Evolutionary conservation across 148 eudicot species (phyloP), one percentile per base, ranked within the genome.

Genomic region (Limonium bicolor): DNA sequence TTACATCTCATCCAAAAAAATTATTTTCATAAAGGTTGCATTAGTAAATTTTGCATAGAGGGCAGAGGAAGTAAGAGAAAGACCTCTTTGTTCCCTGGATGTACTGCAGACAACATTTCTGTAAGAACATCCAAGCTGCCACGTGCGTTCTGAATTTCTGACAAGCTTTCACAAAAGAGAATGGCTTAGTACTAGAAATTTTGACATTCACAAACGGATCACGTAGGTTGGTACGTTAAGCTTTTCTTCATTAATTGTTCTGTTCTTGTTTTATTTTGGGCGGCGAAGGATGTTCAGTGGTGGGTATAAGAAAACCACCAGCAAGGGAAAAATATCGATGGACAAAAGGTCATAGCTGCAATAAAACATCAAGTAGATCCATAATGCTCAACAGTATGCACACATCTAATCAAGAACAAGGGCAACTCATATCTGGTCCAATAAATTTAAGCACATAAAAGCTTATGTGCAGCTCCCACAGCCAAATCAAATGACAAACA

Each of bases 51-150:
- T n/a, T n/a, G n/a, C n/a, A n/a, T n/a, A n/a, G 19, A 41, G 15
- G 36, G 35, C 48, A 13, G 26, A 34, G 31, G 5, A 6, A 22
- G 48, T 38, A n/a, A 24, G 31, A 13, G 46, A 39, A 4, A 22
- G 65, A 78, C 86, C 81, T 78, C 86, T 54, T 71, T 78, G 54
- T 78, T 74, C 29, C 52, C 63, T 25, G 78, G 86, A 63, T 65
- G 78, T 49, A 78, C 16, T 38, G 86, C 86, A 63, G 18, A 71
- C 67, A 78, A 47, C 86, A 78, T 78, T 66, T 78, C 86, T 15
- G 78, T 43, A 54, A 78, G 82, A 48, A 78, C 78, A 60, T 78
- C 76, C 81, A 78, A 71, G 38, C 71, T 63, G 36, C 86, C 86
- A 13, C 78, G 75, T 50, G 82, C 86, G 58, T 68, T 74, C 42